Percentiles rank a stretch among this genome's conserved stretches.
Conservation (phyloP, 2,329 filamentous ascomycete species). For the Microdochium paspali region DNA sequence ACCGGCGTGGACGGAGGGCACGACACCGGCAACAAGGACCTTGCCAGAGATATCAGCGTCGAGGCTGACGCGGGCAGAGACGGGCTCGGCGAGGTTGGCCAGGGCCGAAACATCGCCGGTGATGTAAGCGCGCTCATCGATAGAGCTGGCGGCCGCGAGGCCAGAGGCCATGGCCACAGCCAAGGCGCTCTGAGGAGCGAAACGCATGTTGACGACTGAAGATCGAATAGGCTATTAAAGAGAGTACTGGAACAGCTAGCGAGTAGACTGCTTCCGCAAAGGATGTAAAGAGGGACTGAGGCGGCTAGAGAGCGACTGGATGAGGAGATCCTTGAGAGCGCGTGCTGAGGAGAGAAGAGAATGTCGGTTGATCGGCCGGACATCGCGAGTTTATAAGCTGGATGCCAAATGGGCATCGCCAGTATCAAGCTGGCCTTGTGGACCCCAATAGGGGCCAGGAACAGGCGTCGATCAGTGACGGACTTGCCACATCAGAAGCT, state of each 20-base stretch:
- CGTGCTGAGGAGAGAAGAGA: background rate
- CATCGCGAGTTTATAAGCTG: too few relatives aligned
- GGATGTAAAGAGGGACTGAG: constrained; percentile 13
- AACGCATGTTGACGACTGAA: constrained; percentile 17
- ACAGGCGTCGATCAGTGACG: too few relatives aligned
- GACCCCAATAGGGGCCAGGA: too few relatives aligned
- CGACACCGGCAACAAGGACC: constrained; percentile 14
- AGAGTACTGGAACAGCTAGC: constrained; percentile 19
- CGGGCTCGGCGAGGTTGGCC: constrained; percentile 7
- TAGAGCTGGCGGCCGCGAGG: constrained; percentile 13
- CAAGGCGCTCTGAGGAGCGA: constrained; percentile 17
- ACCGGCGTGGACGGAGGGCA: too few relatives aligned
- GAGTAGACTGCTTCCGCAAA: constrained; percentile 10
- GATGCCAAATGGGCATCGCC: too few relatives aligned
- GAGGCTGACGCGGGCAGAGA: constrained; percentile 13
- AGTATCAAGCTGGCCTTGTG: too few relatives aligned
- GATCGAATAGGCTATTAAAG: constrained; percentile 10
- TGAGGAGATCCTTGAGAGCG: constrained; percentile 7
- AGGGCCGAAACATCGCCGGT: constrained; percentile 7
- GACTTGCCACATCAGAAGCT: too few relatives aligned
- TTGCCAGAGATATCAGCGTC: constrained; percentile 14
- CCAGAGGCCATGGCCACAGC: constrained; percentile 19
- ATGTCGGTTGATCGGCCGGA: background rate
- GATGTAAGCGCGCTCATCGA: constrained; percentile 4
- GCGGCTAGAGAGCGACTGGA: too few relatives aligned